Evolutionary conservation across 352 stramenopile genomes (phyloP), one percentile per base, ranked within the genome.

Genomic region (Globisporangium megalacanthum): DNA sequence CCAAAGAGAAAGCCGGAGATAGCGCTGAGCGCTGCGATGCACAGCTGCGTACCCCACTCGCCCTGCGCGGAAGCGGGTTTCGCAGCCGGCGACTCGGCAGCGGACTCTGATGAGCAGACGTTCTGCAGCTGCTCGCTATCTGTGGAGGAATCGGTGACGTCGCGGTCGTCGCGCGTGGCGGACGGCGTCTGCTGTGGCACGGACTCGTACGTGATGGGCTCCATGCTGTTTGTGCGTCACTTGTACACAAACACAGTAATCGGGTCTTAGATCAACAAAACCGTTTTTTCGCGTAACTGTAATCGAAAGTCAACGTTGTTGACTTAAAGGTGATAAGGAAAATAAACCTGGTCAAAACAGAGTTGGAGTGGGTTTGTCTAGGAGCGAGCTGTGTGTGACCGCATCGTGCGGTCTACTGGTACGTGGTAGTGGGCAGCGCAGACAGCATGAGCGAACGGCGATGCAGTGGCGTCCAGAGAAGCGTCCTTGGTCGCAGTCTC

Each of bases 1-100:
- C 79, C 79, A 25, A 89, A 89, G 11, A 89, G 65, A 49, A 89
- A 89, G 0, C 79, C 79, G 11, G 77, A 88, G 49, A 89, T 64
- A 14, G 79, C 79, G 36, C 79, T 89, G 37, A 89, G 68, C 17
- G 65, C 75, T 33, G 74, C 81, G 29, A 89, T 72, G 54, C 68
- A 78, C 36, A 71, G 35, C 52, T 89, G 77, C 29, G 69, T 72
- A 7, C 58, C 51, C 39, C 67, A 64, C 15, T 17, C 25, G 0
- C 37, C 19, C 5, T 29, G 14, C 39, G 29, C 29, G 14, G 10
- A 13, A 39, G 37, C 15, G 13, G 31, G 25, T 29, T 22, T 42
- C 36, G 31, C 9, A 49, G 6, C 4, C 6, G 17, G 19, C 22
- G 42, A 33, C 49, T 54, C 25, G 20, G 42, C 22, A 9, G 9